Evolutionary conservation across 1,284 basidiomycete species (phyloP).

Genomic region (Chondrostereum purpureum): DNA sequence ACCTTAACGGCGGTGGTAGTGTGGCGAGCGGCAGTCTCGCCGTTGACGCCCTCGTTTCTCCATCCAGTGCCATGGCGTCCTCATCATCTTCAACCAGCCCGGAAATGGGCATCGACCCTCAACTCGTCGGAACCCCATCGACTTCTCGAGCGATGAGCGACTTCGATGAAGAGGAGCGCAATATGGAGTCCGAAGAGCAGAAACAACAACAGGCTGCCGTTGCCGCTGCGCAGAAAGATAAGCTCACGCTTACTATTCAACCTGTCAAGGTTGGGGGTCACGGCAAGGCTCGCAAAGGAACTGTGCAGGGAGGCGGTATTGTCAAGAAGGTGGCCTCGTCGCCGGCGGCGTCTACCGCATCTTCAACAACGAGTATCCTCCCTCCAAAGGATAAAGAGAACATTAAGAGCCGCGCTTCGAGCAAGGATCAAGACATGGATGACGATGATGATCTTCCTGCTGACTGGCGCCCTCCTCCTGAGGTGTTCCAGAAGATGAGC

Average conservation of each 20-base stretch:
- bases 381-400: conserved; percentile 12
- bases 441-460: conserved; percentile 53
- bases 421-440: conserved; percentile 22
- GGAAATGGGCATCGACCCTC: conserved; percentile 35
- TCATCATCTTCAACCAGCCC: conserved; percentile 1
- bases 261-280: conserved; percentile 54
- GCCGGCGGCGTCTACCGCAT: conserved; percentile 13
- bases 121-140: conserved; percentile 36
- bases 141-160: not conserved
- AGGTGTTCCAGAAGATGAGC: conserved; percentile 93
- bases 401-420: not conserved
- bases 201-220: not conserved
- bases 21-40: too few species aligned
- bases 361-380: conserved; percentile 16
- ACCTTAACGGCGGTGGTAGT: not conserved
- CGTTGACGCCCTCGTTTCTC: too few species aligned
- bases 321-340: conserved; percentile 26
- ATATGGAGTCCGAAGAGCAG: conserved; percentile 11
- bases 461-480: conserved; percentile 80
- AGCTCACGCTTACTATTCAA: conserved; percentile 27
- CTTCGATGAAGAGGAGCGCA: conserved; percentile 13
- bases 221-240: not conserved
- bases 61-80: not conserved
- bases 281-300: conserved; percentile 61
- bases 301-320: conserved; percentile 31